These are phyloP conservation scores for Diophrys appendiculata DNA, from an alignment of 73 alveolate genomes.

Conservation along the genomic window DNA sequence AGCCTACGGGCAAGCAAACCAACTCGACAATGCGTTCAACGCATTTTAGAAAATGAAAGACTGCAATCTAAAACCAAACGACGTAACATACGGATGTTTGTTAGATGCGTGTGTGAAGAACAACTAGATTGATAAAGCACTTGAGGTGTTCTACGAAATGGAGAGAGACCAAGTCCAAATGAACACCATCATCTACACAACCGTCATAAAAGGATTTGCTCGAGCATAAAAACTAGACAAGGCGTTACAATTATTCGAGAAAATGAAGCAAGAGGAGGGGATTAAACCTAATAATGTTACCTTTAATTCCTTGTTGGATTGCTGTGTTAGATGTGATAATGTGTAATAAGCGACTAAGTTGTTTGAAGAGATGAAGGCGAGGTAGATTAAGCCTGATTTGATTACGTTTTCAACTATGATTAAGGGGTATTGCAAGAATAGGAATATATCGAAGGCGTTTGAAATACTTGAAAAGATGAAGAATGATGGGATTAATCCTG, in stretches of 20 bases:
- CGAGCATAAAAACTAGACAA: conserved; percentile 74
- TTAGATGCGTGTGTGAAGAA: conserved; percentile 94
- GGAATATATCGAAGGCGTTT: conserved; percentile 78
- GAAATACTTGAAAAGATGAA: conserved; percentile 72
- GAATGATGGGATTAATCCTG: conserved; percentile 63
- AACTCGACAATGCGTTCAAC: conserved; percentile 81
- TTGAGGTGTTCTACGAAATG: conserved; percentile 85
- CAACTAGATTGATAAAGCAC: conserved; percentile 84
- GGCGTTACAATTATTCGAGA: conserved; percentile 82
- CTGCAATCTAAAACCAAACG: conserved; percentile 76
- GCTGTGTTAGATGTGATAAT: conserved; percentile 87
- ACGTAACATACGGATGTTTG: conserved; percentile 94
- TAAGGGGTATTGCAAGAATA: conserved; percentile 90
- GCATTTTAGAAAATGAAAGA: conserved; percentile 87
- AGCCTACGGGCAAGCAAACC: conserved; percentile 92
- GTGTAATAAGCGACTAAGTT: conserved; percentile 77
- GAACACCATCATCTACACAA: conserved; percentile 91
- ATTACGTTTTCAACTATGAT: conserved; percentile 93
- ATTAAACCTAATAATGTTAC: conserved; percentile 89
- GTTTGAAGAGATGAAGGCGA: conserved; percentile 82
- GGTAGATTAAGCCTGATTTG: conserved; percentile 84
- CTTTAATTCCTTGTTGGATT: conserved; percentile 90
- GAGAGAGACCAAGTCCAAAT: conserved; percentile 80
- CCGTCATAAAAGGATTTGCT: conserved; percentile 92
- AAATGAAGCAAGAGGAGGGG: conserved; percentile 81